Conservation (phyloP, 345 rosid species). For the Anastatica hierochuntica region DNA sequence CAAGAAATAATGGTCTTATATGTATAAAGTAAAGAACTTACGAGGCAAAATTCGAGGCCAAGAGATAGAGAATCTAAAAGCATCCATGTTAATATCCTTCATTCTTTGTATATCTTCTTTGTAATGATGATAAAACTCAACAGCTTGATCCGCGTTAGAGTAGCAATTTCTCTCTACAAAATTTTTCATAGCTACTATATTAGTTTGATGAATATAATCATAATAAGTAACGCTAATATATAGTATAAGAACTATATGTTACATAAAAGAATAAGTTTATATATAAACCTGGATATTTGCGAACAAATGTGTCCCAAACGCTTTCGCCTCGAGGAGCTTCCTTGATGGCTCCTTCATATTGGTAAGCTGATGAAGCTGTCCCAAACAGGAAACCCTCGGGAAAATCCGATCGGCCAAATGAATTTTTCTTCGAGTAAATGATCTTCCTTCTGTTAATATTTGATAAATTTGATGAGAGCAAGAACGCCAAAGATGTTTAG, state of each 20-base stretch:
- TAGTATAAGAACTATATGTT: neutral
- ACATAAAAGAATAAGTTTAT: neutral
- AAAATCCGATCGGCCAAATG: conserved; percentile 17
- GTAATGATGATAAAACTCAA: conserved; percentile 31
- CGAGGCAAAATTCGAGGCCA: conserved; percentile 47
- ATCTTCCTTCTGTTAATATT: conserved; percentile 8
- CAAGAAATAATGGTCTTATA: too few species aligned
- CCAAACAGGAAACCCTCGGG: conserved; percentile 29
- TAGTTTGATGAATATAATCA: neutral
- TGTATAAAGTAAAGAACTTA: conserved; percentile 17
- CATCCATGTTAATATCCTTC: conserved; percentile 35
- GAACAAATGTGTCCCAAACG: conserved; percentile 31
- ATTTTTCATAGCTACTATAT: neutral
- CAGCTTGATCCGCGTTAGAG: conserved; percentile 24
- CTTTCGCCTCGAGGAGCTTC: conserved; percentile 27
- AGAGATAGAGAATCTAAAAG: conserved; percentile 45
- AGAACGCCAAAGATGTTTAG: too few species aligned
- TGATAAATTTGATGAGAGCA: too few species aligned
- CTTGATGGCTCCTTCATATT: conserved; percentile 24
- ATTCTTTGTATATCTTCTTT: conserved; percentile 34
- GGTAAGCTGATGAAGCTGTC: conserved; percentile 33
- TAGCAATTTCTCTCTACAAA: conserved; percentile 27
- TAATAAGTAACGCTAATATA: neutral
- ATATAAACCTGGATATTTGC: conserved; percentile 24
- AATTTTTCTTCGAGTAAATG: conserved; percentile 6